Evolutionary conservation across 2,329 filamentous ascomycete genomes (phyloP).

Genomic region (Pestalotiopsis sp.): DNA sequence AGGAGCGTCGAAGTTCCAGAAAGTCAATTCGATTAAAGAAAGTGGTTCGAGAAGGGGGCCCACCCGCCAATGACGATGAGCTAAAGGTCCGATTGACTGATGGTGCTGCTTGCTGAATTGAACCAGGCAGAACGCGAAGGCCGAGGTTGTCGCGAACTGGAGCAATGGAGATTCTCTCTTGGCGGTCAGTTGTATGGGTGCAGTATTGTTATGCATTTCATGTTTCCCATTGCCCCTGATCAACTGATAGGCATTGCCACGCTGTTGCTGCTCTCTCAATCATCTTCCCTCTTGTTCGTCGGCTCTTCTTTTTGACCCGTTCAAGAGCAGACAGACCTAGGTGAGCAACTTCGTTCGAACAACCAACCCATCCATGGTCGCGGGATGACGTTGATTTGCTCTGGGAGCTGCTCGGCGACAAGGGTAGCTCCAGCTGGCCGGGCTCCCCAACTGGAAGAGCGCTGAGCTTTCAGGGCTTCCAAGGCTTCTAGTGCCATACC

Average conservation of each 20-base stretch:
- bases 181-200: background rate
- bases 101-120: background rate
- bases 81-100: constrained; percentile 7
- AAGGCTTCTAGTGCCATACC: background rate
- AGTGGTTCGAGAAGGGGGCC: constrained; percentile 9
- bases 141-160: constrained; percentile 1
- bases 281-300: background rate
- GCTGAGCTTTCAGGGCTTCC: background rate
- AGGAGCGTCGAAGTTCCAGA: background rate
- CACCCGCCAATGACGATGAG: constrained; percentile 2
- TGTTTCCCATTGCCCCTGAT: background rate
- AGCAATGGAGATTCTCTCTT: background rate
- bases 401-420: background rate
- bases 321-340: background rate
- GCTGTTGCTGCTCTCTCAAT: background rate
- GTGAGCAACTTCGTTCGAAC: background rate
- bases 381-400: constrained; percentile 8
- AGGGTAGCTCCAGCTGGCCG: constrained; percentile 5
- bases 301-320: background rate
- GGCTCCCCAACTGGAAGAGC: background rate
- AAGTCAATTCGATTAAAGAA: background rate
- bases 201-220: background rate
- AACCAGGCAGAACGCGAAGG: constrained; percentile 1
- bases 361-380: background rate
- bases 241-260: background rate